Percentiles rank a stretch among this genome's conserved stretches.
These are phyloP conservation scores for Isabelozyma heimii DNA, from an alignment of 805 yeast genomes.

Conservation along the genomic window DNA sequence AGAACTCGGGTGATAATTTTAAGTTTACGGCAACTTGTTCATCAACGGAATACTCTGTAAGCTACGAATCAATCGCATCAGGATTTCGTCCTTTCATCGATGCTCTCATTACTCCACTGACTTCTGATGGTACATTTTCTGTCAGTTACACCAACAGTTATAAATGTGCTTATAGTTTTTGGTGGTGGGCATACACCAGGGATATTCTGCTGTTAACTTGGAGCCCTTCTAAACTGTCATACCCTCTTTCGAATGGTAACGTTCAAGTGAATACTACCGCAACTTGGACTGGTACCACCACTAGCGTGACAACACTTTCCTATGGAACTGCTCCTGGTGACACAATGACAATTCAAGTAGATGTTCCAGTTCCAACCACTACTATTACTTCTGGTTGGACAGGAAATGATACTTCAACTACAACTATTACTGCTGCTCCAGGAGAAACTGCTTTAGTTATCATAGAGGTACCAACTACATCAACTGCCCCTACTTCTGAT, in stretches of 20 bases:
- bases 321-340: slow-evolving; percentile 9
- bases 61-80: slow-evolving; percentile 20
- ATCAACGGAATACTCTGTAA: slow-evolving; percentile 4
- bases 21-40: slow-evolving; percentile 12
- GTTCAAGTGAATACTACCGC: slow-evolving; percentile 8
- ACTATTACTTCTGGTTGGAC: slow-evolving; percentile 6
- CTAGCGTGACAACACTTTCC: slow-evolving; percentile 16
- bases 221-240: not conserved
- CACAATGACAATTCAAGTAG: slow-evolving; percentile 20
- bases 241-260: not conserved
- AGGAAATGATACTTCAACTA: slow-evolving; percentile 8
- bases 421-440: slow-evolving; percentile 14
- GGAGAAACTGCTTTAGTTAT: slow-evolving; percentile 16
- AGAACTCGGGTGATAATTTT: slow-evolving; percentile 1
- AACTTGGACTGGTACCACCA: slow-evolving; percentile 18
- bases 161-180: slow-evolving; percentile 8
- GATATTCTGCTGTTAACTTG: not conserved
- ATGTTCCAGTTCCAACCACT: slow-evolving; percentile 16
- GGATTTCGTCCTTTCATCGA: slow-evolving; percentile 24
- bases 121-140: not conserved
- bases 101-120: not conserved
- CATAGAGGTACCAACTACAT: slow-evolving; percentile 9
- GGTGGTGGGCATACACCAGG: not conserved
- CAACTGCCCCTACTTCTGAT: slow-evolving; percentile 7
- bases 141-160: slow-evolving; percentile 8